These are phyloP conservation scores for Neurospora sp. DNA, from an alignment of 495 filamentous ascomycete genomes.

Conservation along the genomic window DNA sequence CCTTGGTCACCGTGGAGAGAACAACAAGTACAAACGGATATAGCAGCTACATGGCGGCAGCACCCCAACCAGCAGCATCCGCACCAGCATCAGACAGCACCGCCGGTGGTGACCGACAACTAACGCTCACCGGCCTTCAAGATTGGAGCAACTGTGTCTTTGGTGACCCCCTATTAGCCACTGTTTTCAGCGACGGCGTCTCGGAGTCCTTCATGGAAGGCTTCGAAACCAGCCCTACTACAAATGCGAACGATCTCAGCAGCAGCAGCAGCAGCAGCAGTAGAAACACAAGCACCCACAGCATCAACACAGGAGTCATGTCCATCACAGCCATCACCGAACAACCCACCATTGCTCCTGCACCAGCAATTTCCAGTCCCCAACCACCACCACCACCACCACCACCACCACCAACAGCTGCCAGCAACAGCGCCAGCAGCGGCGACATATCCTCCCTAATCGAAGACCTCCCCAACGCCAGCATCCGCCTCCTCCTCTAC, in stretches of 20 bases:
- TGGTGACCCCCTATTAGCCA: constrained; percentile 48
- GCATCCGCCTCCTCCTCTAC: constrained; percentile 35
- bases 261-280: constrained; percentile 1
- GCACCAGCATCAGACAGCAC: not conserved
- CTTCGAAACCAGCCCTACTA: constrained; percentile 3
- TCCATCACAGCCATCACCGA: not conserved
- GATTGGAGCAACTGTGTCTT: constrained; percentile 48
- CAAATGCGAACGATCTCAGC: not conserved
- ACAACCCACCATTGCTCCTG: not conserved
- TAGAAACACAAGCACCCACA: not conserved
- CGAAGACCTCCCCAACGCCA: constrained; percentile 25
- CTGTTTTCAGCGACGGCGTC: constrained; percentile 35
- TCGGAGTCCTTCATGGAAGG: constrained; percentile 35
- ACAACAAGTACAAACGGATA: not conserved
- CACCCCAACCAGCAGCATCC: not conserved
- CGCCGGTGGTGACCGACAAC: not conserved
- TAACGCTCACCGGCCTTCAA: constrained; percentile 24
- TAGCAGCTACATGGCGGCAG: not conserved
- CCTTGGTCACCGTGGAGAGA: constrained; percentile 19
- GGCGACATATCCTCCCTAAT: constrained; percentile 13
- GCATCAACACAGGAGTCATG: not conserved
- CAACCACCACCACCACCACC: not conserved
- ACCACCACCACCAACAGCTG: not conserved
- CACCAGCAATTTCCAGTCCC: not conserved
- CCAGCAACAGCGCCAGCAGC: not conserved